Base-by-base conservation (phyloP, 495 filamentous ascomycete genomes). In the Saxophila tyrrhenica region DNA sequence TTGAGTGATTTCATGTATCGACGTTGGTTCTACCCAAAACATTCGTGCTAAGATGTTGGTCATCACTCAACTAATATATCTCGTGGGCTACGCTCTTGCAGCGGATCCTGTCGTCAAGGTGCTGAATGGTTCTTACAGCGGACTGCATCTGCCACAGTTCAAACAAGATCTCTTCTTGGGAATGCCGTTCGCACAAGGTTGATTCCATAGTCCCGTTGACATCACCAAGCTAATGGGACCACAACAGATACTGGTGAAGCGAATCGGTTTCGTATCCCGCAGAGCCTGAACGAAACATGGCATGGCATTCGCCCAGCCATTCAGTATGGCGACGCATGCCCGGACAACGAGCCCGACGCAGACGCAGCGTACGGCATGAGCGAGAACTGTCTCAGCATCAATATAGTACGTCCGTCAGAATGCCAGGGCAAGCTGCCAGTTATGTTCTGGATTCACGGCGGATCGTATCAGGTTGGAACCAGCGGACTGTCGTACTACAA, bases 151-250 rank as follows among this genome's bases (percentile, higher is more conserved):
- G n/a, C 54, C 60, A 7, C 17, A 47, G 10, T 64, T 59, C 48
- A 38, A 59, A 21, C 62, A 64, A 45, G 62, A 64, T 25, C 8
- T 64, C 32, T 64, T 64, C 44, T 52, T 64, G 17, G 62, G 59
- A 29, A 56, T 64, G 16, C 62, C 62, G 2, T 64, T 55, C 29
- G 62, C 62, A 0, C 62, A 64, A 50, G 41, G 41, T 44, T 7
- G 17, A n/a, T 44, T 5, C n/a, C 3, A 5, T 44, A 5, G 41
- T n/a, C 15, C 41, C n/a, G n/a, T n/a, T n/a, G n/a, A n/a, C n/a
- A n/a, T n/a, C n/a, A n/a, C n/a, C n/a, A n/a, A n/a, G n/a, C n/a
- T n/a, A n/a, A n/a, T n/a, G n/a, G n/a, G n/a, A n/a, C n/a, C n/a
- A n/a, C n/a, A 3, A 21, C 41, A 44, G 51, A 58, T 29, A 61